Percentiles rank a stretch among this genome's conserved stretches.
These are phyloP conservation scores for Ophiostoma tasmaniense DNA, from an alignment of 2,329 filamentous ascomycete genomes.

Conservation along the genomic window DNA sequence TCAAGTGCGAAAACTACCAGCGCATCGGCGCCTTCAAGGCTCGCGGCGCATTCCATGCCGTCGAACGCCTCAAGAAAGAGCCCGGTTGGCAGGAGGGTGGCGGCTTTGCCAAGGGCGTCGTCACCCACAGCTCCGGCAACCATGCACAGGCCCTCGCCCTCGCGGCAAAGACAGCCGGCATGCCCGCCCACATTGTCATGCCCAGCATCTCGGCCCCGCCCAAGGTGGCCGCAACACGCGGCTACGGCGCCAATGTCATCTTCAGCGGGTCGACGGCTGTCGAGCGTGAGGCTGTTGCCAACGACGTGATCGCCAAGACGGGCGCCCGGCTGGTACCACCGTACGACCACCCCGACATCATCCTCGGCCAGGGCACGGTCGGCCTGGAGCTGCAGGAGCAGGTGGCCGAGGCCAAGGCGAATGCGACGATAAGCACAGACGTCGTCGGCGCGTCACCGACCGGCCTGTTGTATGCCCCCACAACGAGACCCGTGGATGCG, in stretches of 20 bases:
- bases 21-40: constrained; percentile 88
- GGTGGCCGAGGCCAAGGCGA: constrained; percentile 35
- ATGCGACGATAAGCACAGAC: constrained; percentile 13
- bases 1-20: constrained; percentile 95
- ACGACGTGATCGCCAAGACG: constrained; percentile 59
- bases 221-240: constrained; percentile 75
- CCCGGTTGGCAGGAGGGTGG: constrained; percentile 52
- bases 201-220: constrained; percentile 73
- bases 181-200: constrained; percentile 88
- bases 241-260: constrained; percentile 68
- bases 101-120: constrained; percentile 59
- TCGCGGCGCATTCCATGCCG: constrained; percentile 79
- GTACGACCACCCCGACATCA: constrained; percentile 86
- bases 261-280: constrained; percentile 73
- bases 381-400: constrained; percentile 76
- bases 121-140: constrained; percentile 89
- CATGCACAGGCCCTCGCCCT: constrained; percentile 89
- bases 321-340: constrained; percentile 76
- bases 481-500: constrained; percentile 4
- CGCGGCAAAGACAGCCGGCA: constrained; percentile 62
- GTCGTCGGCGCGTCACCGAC: background rate
- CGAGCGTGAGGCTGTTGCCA: constrained; percentile 72
- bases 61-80: constrained; percentile 58
- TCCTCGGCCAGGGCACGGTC: constrained; percentile 87
- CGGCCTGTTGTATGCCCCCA: constrained; percentile 14